Conservation (phyloP, 306 rosid genomes). For the Pyrus bretschneideri region DNA sequence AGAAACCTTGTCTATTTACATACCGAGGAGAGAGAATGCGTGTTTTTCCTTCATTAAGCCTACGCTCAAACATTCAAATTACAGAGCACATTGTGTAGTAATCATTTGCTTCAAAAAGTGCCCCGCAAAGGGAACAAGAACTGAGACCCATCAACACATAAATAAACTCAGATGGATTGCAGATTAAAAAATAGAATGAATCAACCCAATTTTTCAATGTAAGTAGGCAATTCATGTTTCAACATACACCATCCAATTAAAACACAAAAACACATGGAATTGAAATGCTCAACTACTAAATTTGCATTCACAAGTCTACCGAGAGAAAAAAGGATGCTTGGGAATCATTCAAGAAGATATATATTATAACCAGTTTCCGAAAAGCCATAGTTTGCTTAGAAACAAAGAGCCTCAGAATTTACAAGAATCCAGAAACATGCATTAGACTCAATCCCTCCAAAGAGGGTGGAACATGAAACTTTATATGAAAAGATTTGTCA, state of each 20-base stretch:
- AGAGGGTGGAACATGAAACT: not conserved
- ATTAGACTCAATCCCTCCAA: slow-evolving; percentile 7
- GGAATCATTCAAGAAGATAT: not conserved
- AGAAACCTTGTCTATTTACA: not conserved
- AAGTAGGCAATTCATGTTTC: not conserved
- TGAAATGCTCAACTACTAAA: not conserved
- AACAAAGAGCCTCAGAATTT: slow-evolving; percentile 9
- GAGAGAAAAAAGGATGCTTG: not conserved
- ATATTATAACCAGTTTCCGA: not conserved
- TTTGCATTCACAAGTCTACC: not conserved
- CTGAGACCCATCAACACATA: not conserved
- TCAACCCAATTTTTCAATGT: not conserved
- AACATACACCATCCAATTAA: not conserved
- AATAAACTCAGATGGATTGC: not conserved
- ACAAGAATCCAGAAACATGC: slow-evolving; percentile 5
- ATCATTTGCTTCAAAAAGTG: not conserved
- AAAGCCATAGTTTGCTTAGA: not conserved
- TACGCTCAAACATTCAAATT: not conserved
- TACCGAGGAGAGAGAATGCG: not conserved
- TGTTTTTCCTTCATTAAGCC: not conserved
- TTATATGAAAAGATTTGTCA: not conserved
- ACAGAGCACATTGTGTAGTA: not conserved
- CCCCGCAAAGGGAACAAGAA: not conserved
- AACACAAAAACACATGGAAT: not conserved
- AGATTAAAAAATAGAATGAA: not conserved